Base-by-base conservation (phyloP, 805 yeast species). In the Cyberlindnera mrakii region DNA sequence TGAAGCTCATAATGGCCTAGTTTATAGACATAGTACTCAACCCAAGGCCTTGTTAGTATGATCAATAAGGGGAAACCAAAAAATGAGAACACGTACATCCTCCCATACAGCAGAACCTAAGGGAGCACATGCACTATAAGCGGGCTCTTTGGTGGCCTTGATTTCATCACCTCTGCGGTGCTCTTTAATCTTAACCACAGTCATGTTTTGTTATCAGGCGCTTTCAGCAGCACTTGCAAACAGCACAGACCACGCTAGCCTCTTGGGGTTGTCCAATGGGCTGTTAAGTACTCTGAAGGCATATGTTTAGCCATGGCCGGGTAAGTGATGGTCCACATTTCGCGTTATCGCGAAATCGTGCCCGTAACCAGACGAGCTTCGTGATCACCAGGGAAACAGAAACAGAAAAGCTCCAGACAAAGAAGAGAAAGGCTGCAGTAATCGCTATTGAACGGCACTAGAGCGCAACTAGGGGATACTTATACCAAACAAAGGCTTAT, bases 351-450 rank as follows among this genome's bases (percentile, higher is more conserved):
- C 25, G 25, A 23, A 23, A 23, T 23, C 7, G 25, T 23, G 25
- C 25, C 25, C 7, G 10, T 23, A 23, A 23, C 25, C 25, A 23
- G 7, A 23, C 10, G 4, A 23, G 25, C 10, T 23, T 23, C 27
- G 2, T 23, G 33, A 44, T 42, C 39, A 37, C 48, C 48, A 35
- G 43, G 48, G 45, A 45, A 45, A 44, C 47, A 44, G 40, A 25
- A 18, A 11, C 2, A 6, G 18, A 32, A 32, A n/a, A 14, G 15
- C 17, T n/a, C 16, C 7, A 23, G 27, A 23, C 27, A 10, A 23
- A 23, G 27, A 23, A 23, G 13, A 23, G 27, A 23, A 23, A 23
- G 27, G 27, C 27, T 23, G 27, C 27, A 23, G 11, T 23, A 23
- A 23, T 23, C 6, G 9, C 11, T 5, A 23, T 23, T 23, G 9